Evolutionary conservation across 176 grass and related monocot genomes (phyloP).

Genomic region (Oryza nivara): DNA sequence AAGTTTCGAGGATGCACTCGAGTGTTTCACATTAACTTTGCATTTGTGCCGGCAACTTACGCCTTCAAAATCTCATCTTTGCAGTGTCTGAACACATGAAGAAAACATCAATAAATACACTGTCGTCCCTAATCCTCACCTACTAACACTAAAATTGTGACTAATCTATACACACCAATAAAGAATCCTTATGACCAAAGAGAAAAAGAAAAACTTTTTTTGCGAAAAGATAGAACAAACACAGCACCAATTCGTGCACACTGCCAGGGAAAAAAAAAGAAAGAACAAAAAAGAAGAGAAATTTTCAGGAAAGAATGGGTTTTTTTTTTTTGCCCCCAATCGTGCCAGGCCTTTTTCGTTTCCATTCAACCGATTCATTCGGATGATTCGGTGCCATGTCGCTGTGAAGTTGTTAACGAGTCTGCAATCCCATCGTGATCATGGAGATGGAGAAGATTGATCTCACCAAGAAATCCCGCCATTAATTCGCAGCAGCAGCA

Average conservation of each 20-base stretch:
- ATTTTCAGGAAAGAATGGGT: constrained; percentile 32
- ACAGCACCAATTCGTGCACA: constrained; percentile 26
- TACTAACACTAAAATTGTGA: neutral
- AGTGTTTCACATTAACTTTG: constrained; percentile 1
- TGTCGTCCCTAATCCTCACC: neutral
- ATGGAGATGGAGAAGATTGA: neutral
- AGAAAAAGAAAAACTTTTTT: constrained; percentile 10
- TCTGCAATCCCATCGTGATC: constrained; percentile 18
- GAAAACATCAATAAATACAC: neutral
- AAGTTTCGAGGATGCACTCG: constrained; percentile 18
- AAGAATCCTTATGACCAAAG: constrained; percentile 34
- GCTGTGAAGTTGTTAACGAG: constrained; percentile 40
- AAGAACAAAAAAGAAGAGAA: neutral
- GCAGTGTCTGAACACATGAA: neutral
- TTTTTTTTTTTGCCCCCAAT: neutral
- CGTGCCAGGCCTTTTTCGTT: constrained; percentile 26
- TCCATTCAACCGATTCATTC: neutral
- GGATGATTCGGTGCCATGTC: constrained; percentile 33
- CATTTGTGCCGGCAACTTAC: constrained; percentile 1
- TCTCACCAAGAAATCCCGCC: neutral
- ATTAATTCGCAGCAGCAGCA: neutral
- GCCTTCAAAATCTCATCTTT: neutral
- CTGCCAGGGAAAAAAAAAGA: neutral
- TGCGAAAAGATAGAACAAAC: constrained; percentile 5
- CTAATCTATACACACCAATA: constrained; percentile 41